A percentile compares a stretch with the other conserved stretches of the same genome.
These are phyloP conservation scores for Lactifluus rugatus DNA, from an alignment of 768 basidiomycete genomes.

Conservation along the genomic window DNA sequence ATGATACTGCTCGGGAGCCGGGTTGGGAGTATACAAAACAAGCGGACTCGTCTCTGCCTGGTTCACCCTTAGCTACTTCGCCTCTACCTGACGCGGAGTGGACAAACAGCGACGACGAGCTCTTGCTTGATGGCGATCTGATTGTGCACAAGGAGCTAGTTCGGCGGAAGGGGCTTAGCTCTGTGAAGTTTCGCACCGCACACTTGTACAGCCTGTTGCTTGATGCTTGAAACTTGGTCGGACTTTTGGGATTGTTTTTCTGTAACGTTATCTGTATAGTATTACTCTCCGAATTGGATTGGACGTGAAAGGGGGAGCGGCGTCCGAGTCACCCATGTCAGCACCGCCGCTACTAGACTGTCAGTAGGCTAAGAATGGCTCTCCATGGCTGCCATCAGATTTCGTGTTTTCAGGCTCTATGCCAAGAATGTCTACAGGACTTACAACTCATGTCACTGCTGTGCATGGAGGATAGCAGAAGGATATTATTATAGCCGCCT, in stretches of 20 bases:
- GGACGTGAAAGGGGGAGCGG: not conserved
- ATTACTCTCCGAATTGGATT: not conserved
- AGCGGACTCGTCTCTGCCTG: not conserved
- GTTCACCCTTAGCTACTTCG: not conserved
- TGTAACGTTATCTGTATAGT: not conserved
- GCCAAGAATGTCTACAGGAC: too few relatives aligned
- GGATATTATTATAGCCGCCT: too few relatives aligned
- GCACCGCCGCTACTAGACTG: too few relatives aligned
- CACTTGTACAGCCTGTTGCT: conserved; percentile 8
- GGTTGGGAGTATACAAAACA: not conserved
- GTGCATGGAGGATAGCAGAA: too few relatives aligned
- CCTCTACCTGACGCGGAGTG: not conserved
- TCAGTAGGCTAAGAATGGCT: too few relatives aligned
- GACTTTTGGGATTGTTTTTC: not conserved
- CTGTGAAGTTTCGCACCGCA: conserved; percentile 11
- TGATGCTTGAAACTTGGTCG: not conserved
- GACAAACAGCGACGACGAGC: conserved; percentile 8
- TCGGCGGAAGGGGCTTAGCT: conserved; percentile 4
- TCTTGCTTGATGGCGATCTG: conserved; percentile 4
- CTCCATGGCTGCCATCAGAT: too few relatives aligned
- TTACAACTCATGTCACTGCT: not conserved
- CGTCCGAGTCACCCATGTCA: not conserved
- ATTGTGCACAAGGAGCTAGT: not conserved
- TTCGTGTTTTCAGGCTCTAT: too few relatives aligned
- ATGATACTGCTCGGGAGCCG: not conserved